Conservation (phyloP, 2,329 filamentous ascomycete genomes). For the Didymella pinodella region DNA sequence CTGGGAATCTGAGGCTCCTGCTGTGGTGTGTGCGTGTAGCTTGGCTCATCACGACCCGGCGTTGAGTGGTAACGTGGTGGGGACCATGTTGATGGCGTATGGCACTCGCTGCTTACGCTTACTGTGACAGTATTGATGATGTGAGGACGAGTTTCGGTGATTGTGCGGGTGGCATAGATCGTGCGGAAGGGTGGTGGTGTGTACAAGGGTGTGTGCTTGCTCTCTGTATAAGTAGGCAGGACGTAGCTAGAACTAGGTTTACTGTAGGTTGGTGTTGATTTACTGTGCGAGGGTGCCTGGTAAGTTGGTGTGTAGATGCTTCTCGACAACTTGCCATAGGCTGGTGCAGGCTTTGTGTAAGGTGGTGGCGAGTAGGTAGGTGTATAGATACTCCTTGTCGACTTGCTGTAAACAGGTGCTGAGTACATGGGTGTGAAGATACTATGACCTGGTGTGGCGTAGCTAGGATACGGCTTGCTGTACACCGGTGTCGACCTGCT, state of each 20-base stretch:
- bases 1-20: neutral
- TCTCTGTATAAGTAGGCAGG: neutral
- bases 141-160: neutral
- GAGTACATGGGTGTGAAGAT: no score
- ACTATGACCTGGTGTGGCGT: no score
- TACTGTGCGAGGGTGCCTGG: neutral
- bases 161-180: conserved; percentile 3
- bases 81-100: neutral
- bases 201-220: neutral
- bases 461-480: neutral
- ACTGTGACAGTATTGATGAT: conserved; percentile 2
- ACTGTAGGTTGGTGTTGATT: neutral
- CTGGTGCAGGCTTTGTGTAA: neutral
- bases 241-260: neutral
- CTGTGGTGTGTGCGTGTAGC: neutral
- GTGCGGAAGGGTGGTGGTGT: neutral
- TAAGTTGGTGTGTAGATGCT: neutral
- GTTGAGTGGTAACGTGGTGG: neutral
- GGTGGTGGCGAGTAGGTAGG: neutral
- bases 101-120: neutral
- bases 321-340: neutral
- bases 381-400: neutral
- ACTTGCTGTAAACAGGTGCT: neutral
- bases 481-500: neutral
- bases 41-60: neutral